Base-by-base conservation (phyloP, 768 basidiomycete genomes). In the Pholiota microspora region DNA sequence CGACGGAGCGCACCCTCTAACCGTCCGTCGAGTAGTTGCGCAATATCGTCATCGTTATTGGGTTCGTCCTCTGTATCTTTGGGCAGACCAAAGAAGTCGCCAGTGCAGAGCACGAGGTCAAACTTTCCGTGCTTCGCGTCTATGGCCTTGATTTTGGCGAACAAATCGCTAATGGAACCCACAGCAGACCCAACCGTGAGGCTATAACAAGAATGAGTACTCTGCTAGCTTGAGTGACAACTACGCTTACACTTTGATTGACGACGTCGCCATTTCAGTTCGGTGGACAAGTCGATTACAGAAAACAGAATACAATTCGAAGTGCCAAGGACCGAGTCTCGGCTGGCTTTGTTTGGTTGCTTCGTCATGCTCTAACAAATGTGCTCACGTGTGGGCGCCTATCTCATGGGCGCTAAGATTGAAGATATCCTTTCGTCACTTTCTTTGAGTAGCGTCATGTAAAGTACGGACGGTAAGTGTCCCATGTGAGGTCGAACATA, bases 41-140 rank as follows among this genome's bases (percentile, higher is more conserved):
- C 60, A 2, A 86, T 69, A 53, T 64, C 72, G 48, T 59, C 60
- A 12, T 69, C 69, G 10, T 59, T 64, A 4, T 67, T 62, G 12
- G 35, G 12, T 3, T 53, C 49, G 15, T 61, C 66, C 23, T 73
- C 74, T 18, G 74, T 42, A 18, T 62, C 67, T 24, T 72, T 73
- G n/a, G 73, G 64, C 1, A 77, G 78, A 4, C 88, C 88, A 69
- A 94, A 92, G 72, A 94, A 94, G 70, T 93, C 89, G n/a, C 92
- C 92, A 6, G 77, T 73, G 61, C 89, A 92, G 49, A 94, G 77
- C 6, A 86, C 80, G 52, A 92, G 79, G 64, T 93, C 89, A 66
- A 98, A 98, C 67, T 90, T 91, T 57, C 94, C 94, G 70, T 97
- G 91, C 72, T 96, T 97, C 51, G 84, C 77, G 73, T 98, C 85